phyloP scores from a whole-genome alignment of 2,329 filamentous ascomycete genomes.

The Hyphodiscus sp. region DNA sequence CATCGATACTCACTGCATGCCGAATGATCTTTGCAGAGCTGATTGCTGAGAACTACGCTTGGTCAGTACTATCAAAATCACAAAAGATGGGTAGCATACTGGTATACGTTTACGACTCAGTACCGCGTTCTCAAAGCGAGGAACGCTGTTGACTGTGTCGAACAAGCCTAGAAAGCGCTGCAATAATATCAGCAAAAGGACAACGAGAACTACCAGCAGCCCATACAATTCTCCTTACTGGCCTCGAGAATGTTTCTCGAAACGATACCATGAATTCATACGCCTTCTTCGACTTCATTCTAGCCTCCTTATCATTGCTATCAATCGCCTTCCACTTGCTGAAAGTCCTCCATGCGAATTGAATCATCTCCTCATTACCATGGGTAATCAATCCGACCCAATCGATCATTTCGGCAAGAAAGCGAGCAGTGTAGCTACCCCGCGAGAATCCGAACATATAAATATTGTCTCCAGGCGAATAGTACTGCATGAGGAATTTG shows the following conservation, averaged over 20 bases:
- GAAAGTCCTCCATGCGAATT: constrained; percentile 79
- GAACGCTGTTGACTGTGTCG: constrained; percentile 76
- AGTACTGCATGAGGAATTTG: constrained; percentile 70
- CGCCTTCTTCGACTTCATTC: constrained; percentile 52
- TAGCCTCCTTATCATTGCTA: constrained; percentile 29
- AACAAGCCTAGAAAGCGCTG: constrained; percentile 68
- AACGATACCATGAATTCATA: constrained; percentile 74
- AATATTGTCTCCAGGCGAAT: constrained; percentile 56
- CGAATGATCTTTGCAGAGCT: constrained; percentile 10
- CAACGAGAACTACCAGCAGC: neutral
- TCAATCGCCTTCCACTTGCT: constrained; percentile 59
- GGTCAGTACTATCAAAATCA: neutral
- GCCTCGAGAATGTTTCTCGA: constrained; percentile 72
- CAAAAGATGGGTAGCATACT: neutral
- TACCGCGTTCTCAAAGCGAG: constrained; percentile 54
- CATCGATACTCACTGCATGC: constrained; percentile 12
- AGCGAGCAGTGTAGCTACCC: constrained; percentile 67
- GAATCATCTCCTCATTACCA: constrained; percentile 80
- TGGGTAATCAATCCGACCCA: constrained; percentile 72
- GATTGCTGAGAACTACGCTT: constrained; percentile 5
- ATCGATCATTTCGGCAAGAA: constrained; percentile 78
- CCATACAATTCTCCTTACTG: constrained; percentile 56
- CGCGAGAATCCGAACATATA: constrained; percentile 71
- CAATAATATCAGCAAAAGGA: neutral
- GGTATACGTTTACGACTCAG: constrained; percentile 1